phyloP scores from a whole-genome alignment of 169 alveolate species.

The Blepharisma undulans region DNA sequence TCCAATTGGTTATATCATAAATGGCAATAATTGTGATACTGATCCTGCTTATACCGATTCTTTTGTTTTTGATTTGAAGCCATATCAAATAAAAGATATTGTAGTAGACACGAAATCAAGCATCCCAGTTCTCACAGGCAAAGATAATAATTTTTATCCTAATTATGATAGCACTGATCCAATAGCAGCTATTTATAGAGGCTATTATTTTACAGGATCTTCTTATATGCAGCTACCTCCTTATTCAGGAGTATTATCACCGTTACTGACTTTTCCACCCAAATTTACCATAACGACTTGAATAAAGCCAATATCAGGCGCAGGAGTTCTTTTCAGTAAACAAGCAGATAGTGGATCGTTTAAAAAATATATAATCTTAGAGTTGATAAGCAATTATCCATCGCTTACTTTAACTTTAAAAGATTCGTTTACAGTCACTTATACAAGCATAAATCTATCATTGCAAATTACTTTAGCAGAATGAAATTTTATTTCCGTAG shows the following conservation, averaged over 20 bases:
- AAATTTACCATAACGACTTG: neutral
- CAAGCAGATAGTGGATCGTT: neutral
- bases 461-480: neutral
- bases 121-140: neutral
- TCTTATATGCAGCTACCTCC: conserved; percentile 19
- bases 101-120: neutral
- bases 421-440: neutral
- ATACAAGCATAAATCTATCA: neutral
- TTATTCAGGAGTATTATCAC: neutral
- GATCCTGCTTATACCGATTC: neutral
- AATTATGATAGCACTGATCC: neutral
- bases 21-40: neutral
- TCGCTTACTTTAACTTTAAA: neutral
- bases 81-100: neutral
- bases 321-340: conserved; percentile 9
- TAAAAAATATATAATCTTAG: neutral
- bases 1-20: neutral
- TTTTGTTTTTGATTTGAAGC: neutral
- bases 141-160: neutral
- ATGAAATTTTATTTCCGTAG: neutral
- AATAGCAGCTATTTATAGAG: neutral
- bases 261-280: neutral
- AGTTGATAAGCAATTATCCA: neutral
- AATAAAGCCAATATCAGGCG: neutral
- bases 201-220: neutral